These are phyloP conservation scores for Cercospora zeae-maydis DNA, from an alignment of 2,329 filamentous ascomycete genomes.

Conservation along the genomic window DNA sequence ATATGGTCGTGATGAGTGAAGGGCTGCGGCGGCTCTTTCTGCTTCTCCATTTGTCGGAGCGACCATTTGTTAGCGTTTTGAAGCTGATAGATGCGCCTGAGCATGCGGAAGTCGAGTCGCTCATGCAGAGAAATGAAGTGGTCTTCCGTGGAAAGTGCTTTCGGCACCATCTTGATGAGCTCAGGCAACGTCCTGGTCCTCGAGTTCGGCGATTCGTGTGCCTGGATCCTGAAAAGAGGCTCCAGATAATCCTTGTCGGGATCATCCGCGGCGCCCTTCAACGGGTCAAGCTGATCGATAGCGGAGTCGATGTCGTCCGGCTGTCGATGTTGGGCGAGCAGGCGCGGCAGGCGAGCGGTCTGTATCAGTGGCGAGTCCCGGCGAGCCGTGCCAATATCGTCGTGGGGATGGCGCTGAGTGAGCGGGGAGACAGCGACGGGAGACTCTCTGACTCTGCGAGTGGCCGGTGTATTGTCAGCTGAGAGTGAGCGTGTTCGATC, in stretches of 20 bases:
- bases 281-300: constrained; percentile 35
- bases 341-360: constrained; percentile 10
- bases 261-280: constrained; percentile 48
- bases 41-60: constrained; percentile 80
- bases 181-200: constrained; percentile 58
- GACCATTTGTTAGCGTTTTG: constrained; percentile 94
- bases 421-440: constrained; percentile 35
- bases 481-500: constrained; percentile 47
- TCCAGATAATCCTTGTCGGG: constrained; percentile 58
- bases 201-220: constrained; percentile 53
- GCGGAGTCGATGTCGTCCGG: constrained; percentile 11
- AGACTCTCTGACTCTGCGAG: constrained; percentile 13
- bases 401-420: constrained; percentile 42
- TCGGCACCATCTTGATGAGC: constrained; percentile 77
- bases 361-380: background rate
- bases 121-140: constrained; percentile 80
- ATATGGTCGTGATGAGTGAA: constrained; percentile 81
- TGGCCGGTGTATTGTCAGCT: constrained; percentile 5
- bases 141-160: constrained; percentile 83
- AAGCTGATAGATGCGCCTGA: constrained; percentile 82
- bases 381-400: background rate
- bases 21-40: constrained; percentile 72
- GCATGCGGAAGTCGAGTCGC: constrained; percentile 78
- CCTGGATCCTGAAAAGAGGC: constrained; percentile 56
- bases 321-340: constrained; percentile 8